Evolutionary conservation across 2,329 filamentous ascomycete genomes (phyloP), one percentile per base, ranked within the genome.

Genomic region (Trichoderma koningiopsis): DNA sequence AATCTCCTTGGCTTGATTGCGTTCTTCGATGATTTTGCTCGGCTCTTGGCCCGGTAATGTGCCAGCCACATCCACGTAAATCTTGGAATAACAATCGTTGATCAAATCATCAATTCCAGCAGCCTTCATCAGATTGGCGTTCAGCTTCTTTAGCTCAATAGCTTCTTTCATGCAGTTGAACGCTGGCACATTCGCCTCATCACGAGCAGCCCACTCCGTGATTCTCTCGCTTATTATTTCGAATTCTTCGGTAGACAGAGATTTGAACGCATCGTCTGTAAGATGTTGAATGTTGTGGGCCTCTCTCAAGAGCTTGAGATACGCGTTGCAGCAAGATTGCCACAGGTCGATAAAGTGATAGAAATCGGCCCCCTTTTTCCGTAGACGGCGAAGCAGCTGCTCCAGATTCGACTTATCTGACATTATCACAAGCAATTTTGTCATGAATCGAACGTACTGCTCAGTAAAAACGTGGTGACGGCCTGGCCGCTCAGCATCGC

Each of bases 391-490:
- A 4, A 95, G 86, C 13, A 97, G 83, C 40, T 89, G 87, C 78
- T 97, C 94, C 69, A 97, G 84, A 72, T 90, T 93, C 33, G 84
- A 79, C 29, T 92, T 88, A 75, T 97, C 94, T 65, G 89, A 87
- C 72, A 94, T 86, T 62, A 92, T 87, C 53, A 91, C 87, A 7
- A 97, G 83, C 8, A 97, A 83, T 67, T 87, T 85, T 14, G 93
- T 88, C 79, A 96, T 93, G 76, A 96, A 96, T 22, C 89, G 89
- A 1, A 93, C 91, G 75, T 97, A 97, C 72, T 92, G 90, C 60
- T 92, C 89, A 0, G 93, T 97, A 77, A 96, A 97, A 47, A 97
- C 93, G 75, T 97, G 96, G 78, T 97, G 94, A 22, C 94, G 88
- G 0, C 94, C 94, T 0, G 93, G 85, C 2, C 87, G 84, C 75